Evolutionary conservation across 345 rosid species (phyloP).

Genomic region (Geranium rotundifolium): DNA sequence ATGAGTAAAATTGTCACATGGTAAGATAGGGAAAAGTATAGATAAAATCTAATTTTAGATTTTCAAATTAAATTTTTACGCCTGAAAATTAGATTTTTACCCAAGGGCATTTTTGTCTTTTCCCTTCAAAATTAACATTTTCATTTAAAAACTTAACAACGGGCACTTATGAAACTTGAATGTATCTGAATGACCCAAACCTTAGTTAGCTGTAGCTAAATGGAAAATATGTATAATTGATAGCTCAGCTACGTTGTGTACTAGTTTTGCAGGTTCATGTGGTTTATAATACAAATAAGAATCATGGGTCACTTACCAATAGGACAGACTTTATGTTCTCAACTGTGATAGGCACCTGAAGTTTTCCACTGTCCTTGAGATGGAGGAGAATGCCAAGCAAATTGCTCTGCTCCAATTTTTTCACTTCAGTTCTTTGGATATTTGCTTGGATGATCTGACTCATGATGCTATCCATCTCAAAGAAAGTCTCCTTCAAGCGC

Average conservation of each 20-base stretch:
- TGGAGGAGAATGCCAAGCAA: slow-evolving; percentile 8
- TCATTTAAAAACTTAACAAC: no score
- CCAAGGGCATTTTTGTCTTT: no score
- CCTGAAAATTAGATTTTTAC: no score
- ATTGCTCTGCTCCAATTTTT: slow-evolving; percentile 3
- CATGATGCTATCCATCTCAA: background rate
- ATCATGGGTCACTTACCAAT: background rate
- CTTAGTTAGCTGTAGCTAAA: no score
- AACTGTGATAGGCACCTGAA: background rate
- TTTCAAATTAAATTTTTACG: no score
- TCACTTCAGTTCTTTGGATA: background rate
- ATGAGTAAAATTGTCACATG: background rate
- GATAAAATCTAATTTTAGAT: no score
- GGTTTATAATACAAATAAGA: background rate
- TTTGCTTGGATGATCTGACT: background rate
- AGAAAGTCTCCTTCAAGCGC: no score
- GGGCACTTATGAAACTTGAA: no score
- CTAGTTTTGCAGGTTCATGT: background rate
- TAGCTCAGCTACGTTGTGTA: background rate
- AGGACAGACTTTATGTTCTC: background rate
- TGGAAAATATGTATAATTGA: background rate
- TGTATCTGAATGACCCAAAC: no score
- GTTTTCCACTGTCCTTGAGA: background rate
- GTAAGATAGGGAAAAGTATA: background rate
- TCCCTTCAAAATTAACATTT: no score